These are phyloP conservation scores for Bertia moriformis DNA, from an alignment of 2,329 filamentous ascomycete species.

Conservation along the genomic window DNA sequence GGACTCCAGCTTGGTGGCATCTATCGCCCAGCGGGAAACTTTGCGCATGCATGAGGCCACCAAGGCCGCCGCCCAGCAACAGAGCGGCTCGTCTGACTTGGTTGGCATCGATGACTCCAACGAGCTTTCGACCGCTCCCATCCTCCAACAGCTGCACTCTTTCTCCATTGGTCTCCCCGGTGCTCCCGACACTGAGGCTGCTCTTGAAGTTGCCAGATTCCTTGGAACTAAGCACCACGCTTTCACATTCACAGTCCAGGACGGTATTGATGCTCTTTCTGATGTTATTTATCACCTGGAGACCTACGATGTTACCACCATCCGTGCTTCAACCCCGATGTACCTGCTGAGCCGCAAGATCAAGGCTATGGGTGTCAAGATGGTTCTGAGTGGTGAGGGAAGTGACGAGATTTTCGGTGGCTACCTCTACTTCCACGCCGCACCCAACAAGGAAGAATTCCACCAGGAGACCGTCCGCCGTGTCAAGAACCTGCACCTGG, in stretches of 20 bases:
- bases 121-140: slow-evolving; percentile 75
- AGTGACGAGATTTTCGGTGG: slow-evolving; percentile 97
- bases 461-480: slow-evolving; percentile 88
- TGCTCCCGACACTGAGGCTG: slow-evolving; percentile 83
- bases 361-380: slow-evolving; percentile 98
- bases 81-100: slow-evolving; percentile 53
- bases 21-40: slow-evolving; percentile 90
- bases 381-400: slow-evolving; percentile 94
- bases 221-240: slow-evolving; percentile 95
- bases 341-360: slow-evolving; percentile 96
- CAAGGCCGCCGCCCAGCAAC: slow-evolving; percentile 27
- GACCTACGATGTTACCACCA: slow-evolving; percentile 95
- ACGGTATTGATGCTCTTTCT: slow-evolving; percentile 87
- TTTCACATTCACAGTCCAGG: slow-evolving; percentile 95
- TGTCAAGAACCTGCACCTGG: slow-evolving; percentile 88
- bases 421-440: slow-evolving; percentile 96
- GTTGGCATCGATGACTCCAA: slow-evolving; percentile 92
- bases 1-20: slow-evolving; percentile 86
- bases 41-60: slow-evolving; percentile 54
- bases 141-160: slow-evolving; percentile 89
- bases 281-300: slow-evolving; percentile 98
- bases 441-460: slow-evolving; percentile 80
- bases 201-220: slow-evolving; percentile 86
- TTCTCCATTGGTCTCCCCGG: slow-evolving; percentile 95
- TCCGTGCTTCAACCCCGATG: slow-evolving; percentile 96